Conservation (phyloP, 2,329 filamentous ascomycete genomes). For the Incumbomyces lentus region DNA sequence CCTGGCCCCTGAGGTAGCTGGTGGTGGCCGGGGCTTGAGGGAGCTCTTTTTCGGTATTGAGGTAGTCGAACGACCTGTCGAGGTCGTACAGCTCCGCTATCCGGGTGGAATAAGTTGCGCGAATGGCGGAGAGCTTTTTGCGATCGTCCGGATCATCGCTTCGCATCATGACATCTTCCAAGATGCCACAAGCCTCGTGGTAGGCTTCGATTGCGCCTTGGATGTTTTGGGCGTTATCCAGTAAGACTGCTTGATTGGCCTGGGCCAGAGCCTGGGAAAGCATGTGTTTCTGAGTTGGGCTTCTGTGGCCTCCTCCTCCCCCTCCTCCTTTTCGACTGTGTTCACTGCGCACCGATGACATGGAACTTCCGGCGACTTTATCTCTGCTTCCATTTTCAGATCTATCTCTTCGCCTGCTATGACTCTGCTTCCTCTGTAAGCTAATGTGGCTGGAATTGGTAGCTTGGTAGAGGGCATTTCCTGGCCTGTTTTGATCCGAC, state of each 20-base stretch:
- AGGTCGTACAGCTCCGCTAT: conserved; percentile 78
- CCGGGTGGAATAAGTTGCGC: conserved; percentile 78
- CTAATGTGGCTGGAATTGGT: conserved; percentile 10
- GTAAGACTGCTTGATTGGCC: conserved; percentile 86
- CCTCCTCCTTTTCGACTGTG: conserved; percentile 19
- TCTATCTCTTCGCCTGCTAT: conserved; percentile 11
- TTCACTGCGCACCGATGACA: conserved; percentile 12
- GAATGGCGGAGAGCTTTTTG: conserved; percentile 84
- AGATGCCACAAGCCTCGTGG: conserved; percentile 73
- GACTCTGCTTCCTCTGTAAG: conserved; percentile 12
- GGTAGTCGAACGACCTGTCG: conserved; percentile 38
- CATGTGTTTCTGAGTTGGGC: conserved; percentile 84
- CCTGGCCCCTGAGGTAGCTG: conserved; percentile 23
- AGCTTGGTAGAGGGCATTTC: conserved; percentile 19
- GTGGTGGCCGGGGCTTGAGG: conserved; percentile 60
- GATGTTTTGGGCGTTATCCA: conserved; percentile 94
- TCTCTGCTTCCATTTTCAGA: conserved; percentile 11
- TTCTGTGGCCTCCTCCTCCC: conserved; percentile 29
- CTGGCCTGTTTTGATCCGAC: conserved; percentile 2
- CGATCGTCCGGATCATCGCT: conserved; percentile 79
- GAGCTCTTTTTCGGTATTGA: conserved; percentile 56
- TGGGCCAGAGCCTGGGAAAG: conserved; percentile 90
- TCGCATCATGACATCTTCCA: conserved; percentile 77
- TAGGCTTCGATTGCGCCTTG: conserved; percentile 87
- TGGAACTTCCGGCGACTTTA: conserved; percentile 22